Conservation (phyloP, 1,139 yeast species). For the Suhomyces choctaworum region DNA sequence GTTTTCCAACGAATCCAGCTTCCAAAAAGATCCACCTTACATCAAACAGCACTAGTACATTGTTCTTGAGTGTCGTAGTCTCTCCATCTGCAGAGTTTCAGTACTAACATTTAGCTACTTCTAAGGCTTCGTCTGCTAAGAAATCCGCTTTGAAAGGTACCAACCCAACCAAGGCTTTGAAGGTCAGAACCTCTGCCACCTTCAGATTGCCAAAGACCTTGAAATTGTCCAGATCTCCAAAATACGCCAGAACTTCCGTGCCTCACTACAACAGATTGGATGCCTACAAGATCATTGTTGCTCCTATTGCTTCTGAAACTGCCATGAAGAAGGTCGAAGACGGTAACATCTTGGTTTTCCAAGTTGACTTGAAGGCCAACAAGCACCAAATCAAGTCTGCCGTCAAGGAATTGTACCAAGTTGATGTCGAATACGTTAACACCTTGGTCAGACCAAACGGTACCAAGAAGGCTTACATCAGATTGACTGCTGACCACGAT, state of each 20-base stretch:
- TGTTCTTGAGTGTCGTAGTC: background rate
- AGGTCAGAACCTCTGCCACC: conserved; percentile 93
- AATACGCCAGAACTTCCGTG: conserved; percentile 93
- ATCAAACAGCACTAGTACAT: too few relatives aligned
- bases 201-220: conserved; percentile 98
- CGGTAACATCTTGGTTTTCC: conserved; percentile 98
- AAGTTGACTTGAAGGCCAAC: conserved; percentile 95
- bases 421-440: conserved; percentile 91
- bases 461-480: conserved; percentile 99
- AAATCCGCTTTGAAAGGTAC: conserved; percentile 99
- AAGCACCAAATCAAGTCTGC: conserved; percentile 98
- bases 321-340: conserved; percentile 99
- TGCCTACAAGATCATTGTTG: conserved; percentile 90
- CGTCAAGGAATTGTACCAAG: conserved; percentile 96
- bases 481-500: conserved; percentile 99
- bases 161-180: conserved; percentile 84
- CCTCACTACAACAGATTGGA: conserved; percentile 98
- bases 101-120: conserved; percentile 29
- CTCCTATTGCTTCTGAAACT: conserved; percentile 97
- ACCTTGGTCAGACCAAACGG: conserved; percentile 98
- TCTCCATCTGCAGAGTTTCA: background rate
- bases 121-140: conserved; percentile 94
- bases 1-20: too few relatives aligned
- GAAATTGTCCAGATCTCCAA: conserved; percentile 90
- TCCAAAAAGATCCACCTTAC: too few relatives aligned